Evolutionary conservation across 352 stramenopile species (phyloP).

Genomic region (Aphanomyces cochlioides): DNA sequence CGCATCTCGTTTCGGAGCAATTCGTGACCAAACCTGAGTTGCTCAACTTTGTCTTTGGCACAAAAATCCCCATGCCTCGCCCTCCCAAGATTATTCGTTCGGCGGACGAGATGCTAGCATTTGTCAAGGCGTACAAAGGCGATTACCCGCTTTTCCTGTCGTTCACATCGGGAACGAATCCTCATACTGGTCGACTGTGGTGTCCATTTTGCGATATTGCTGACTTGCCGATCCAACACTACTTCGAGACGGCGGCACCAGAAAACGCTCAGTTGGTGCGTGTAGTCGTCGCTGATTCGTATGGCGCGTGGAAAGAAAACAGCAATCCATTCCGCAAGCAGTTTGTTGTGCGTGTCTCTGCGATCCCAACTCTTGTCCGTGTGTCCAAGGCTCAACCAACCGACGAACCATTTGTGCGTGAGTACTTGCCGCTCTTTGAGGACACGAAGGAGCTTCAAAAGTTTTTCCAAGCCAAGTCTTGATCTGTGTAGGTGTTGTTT

Average conservation of each 20-base stretch:
- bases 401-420: not conserved
- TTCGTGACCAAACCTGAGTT: slow-evolving; percentile 60
- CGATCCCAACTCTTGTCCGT: slow-evolving; percentile 4
- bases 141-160: slow-evolving; percentile 71
- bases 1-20: slow-evolving; percentile 60
- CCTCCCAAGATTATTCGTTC: slow-evolving; percentile 40
- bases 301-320: slow-evolving; percentile 72
- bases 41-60: slow-evolving; percentile 67
- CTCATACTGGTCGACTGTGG: slow-evolving; percentile 77
- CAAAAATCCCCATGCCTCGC: slow-evolving; percentile 23
- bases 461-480: slow-evolving; percentile 1
- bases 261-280: slow-evolving; percentile 52
- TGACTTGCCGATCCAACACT: slow-evolving; percentile 67
- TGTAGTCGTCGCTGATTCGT: slow-evolving; percentile 49
- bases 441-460: not conserved
- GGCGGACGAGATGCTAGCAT: slow-evolving; percentile 46
- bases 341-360: not conserved
- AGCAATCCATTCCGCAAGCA: slow-evolving; percentile 53
- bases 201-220: slow-evolving; percentile 76
- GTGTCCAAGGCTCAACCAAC: not conserved
- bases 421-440: slow-evolving; percentile 14
- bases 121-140: slow-evolving; percentile 56
- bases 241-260: slow-evolving; percentile 69
- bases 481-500: too few species aligned
- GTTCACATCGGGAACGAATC: slow-evolving; percentile 67